These are phyloP conservation scores for Calocera viscosa DNA, from an alignment of 768 basidiomycete species.

Conservation along the genomic window DNA sequence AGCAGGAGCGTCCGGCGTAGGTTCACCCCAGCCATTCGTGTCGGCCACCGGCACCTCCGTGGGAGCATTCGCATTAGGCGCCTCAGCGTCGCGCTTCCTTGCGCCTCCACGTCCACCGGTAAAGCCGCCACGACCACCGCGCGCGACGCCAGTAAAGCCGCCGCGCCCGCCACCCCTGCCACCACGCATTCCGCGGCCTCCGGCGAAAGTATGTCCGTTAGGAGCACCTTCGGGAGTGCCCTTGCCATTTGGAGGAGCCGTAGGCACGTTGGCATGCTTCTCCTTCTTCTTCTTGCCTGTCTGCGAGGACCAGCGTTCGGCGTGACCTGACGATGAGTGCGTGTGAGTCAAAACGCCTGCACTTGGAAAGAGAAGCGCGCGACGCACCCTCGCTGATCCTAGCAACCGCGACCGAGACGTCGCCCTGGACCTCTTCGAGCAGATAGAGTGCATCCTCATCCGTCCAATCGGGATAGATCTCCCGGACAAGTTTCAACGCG, in stretches of 20 bases:
- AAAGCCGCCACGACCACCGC: background rate
- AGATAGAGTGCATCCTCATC: conserved; percentile 5
- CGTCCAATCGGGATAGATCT: conserved; percentile 5
- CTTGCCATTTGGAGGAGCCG: background rate
- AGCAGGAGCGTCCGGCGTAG: background rate
- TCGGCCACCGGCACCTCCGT: background rate
- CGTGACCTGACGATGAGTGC: background rate
- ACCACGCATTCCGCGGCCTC: background rate
- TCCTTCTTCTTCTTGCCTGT: conserved; percentile 4
- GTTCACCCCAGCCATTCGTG: background rate
- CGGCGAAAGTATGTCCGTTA: conserved; percentile 7
- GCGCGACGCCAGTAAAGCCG: conserved; percentile 5
- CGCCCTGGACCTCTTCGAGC: conserved; percentile 7
- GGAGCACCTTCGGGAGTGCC: background rate
- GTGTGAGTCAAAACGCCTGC: background rate
- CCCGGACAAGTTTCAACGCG: background rate
- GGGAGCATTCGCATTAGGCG: background rate
- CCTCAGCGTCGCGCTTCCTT: background rate
- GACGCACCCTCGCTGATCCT: conserved; percentile 6
- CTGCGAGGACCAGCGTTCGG: conserved; percentile 7
- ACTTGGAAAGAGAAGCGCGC: background rate
- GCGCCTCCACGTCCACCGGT: background rate
- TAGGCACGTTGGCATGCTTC: background rate
- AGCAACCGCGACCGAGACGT: background rate
- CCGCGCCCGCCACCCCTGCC: conserved; percentile 6